Base-by-base conservation (phyloP, 768 basidiomycete species). In the Collybiopsis confluens region DNA sequence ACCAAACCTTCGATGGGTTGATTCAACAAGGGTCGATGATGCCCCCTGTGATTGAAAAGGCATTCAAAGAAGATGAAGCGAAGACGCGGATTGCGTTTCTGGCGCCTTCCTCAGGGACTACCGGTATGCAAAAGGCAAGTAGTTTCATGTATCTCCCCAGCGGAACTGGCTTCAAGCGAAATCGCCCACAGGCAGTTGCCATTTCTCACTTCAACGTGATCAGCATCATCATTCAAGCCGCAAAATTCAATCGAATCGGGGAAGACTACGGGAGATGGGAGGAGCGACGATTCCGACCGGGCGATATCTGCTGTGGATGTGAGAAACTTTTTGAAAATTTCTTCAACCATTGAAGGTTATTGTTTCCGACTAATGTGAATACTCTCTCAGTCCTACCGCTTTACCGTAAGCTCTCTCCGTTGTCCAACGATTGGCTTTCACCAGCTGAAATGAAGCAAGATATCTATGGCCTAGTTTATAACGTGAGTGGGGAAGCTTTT, bases 31-130 rank as follows among this genome's bases (percentile, higher is more conserved):
- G 53, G 23, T 41, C 59, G n/a, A 48, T 60, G 37, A 58, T 62
- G 16, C 65, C 65, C n/a, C 56, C 30, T 50, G 77, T 73, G 56
- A 57, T 61, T 24, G 79, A 79, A 58, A 65, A 63, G 30, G 62
- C 41, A 43, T 60, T 79, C 26, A 54, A 54, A 11, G 62, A 64
- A 1, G 78, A 74, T 23, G 78, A 77, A 60, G 79, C 63, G 54
- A 76, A 65, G 61, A 70, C 67, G 18, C 76, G 70, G 56, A 55
- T 80, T 4, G 78, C 80, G 11, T 73, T 81, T 56, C 62, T 80
- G 30, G 73, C 70, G 50, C 79, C 80, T 55, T 80, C 78, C 1
- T 80, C 78, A 45, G 78, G 78, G 2, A 80, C 78, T 30, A 80
- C 79, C 0, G 78, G 78, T 5, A 74, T 70, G 51, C 80, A 76